Evolutionary conservation across 108 stramenopile species (phyloP).

Genomic region (Skeletonema menzelii): DNA sequence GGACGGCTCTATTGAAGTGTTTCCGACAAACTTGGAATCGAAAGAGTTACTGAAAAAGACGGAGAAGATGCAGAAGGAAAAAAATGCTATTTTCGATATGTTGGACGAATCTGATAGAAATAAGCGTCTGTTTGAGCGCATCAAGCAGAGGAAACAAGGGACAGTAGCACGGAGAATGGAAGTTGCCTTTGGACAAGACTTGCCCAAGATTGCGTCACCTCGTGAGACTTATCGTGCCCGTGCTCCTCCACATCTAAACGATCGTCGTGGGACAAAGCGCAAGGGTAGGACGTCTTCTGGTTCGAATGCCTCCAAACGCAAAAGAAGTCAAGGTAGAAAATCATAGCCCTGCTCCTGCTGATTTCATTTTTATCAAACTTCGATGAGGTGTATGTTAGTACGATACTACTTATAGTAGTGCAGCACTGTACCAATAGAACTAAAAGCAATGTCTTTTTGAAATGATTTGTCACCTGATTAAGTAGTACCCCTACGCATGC

Average conservation of each 20-base stretch:
- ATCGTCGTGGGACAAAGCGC: not conserved
- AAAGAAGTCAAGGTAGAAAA: not conserved
- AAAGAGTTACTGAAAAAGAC: constrained; percentile 42
- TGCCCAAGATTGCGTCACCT: not conserved
- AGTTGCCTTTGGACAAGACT: constrained; percentile 30
- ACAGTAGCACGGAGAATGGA: constrained; percentile 21
- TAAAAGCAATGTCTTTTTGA: too few relatives aligned
- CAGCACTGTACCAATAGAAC: not conserved
- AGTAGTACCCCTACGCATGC: too few relatives aligned
- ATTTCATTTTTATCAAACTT: too few relatives aligned
- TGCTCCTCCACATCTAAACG: not conserved
- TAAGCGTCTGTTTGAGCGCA: constrained; percentile 27
- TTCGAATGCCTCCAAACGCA: not conserved
- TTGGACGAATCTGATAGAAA: constrained; percentile 35
- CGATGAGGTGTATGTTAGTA: not conserved
- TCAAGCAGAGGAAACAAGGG: constrained; percentile 17
- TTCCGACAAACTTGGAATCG: constrained; percentile 28
- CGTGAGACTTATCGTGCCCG: constrained; percentile 1
- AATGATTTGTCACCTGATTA: too few relatives aligned
- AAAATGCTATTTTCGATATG: constrained; percentile 14
- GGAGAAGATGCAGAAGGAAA: constrained; percentile 29
- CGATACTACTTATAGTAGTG: not conserved
- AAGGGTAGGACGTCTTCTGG: not conserved
- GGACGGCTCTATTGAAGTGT: constrained; percentile 60
- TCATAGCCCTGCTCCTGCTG: not conserved